Evolutionary conservation across 2,329 filamentous ascomycete genomes (phyloP), one percentile per base, ranked within the genome.

Genomic region (Trichoderma harzianum): DNA sequence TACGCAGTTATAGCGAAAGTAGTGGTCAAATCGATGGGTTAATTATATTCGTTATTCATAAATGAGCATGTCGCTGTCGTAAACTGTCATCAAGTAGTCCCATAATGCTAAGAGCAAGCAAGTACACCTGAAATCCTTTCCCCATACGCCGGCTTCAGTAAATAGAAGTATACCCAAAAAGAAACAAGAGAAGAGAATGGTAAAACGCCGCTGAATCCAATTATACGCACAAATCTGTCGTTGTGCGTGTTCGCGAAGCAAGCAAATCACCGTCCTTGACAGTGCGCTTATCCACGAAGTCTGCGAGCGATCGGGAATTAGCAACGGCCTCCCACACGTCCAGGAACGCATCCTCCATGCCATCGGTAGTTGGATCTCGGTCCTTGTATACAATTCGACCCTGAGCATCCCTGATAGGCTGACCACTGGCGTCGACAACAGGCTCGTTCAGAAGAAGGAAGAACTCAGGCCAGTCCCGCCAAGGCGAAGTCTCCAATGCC

Each of bases 391-490:
- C 66, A 18, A 75, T 58, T 11, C 74, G 64, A 1, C 75, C 74
- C 5, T 43, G 43, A 7, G 8, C 28, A 14, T 73, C 57, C 10
- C 55, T 68, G 16, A 61, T 24, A 1, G 72, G 69, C 43, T 71
- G 57, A 7, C 39, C 74, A 5, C 66, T 32, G 16, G 21, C 60
- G 18, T 75, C 72, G 2, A 72, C 12, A 1, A 76, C 73, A 7
- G 73, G 73, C 53, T 74, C 75, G 32, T 73, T 74, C 28, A 76
- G 63, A 11, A 77, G 62, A 7, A 70, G 66, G 0, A 72, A 66
- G 60, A 79, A 78, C n/a, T 76, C 71, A 5, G 76, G 75, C 36
- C 76, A 78, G 72, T 79, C 73, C 12, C 74, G 77, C 78, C 78
- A 79, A 0, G 78, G 78, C 0, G 76, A 78, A 8, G 73, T 75